Conservation (phyloP, 2,329 filamentous ascomycete genomes). For the Pseudogymnoascus sp. region DNA sequence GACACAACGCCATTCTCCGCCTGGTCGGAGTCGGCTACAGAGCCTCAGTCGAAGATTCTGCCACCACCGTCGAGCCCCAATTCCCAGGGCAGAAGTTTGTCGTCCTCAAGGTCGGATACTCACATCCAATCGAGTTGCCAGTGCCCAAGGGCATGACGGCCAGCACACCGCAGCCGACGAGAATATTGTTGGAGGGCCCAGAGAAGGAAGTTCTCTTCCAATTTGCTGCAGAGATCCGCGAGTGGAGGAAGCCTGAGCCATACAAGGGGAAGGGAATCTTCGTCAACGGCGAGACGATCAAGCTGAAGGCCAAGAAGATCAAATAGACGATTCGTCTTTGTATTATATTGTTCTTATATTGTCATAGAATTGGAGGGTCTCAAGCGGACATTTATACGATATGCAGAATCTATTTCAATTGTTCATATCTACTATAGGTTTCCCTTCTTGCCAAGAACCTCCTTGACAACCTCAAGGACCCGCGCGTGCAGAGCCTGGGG, state of each 20-base stretch:
- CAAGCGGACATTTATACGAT: constrained; percentile 1
- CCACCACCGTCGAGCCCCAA: constrained; percentile 54
- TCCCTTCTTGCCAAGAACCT: constrained; percentile 51
- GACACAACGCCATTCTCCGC: constrained; percentile 85
- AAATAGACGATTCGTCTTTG: constrained; percentile 47
- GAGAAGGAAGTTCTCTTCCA: constrained; percentile 82
- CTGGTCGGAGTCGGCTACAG: constrained; percentile 94
- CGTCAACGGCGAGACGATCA: constrained; percentile 95
- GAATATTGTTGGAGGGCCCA: constrained; percentile 80
- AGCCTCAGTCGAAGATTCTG: constrained; percentile 72
- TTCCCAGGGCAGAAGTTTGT: constrained; percentile 84
- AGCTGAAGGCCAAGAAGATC: constrained; percentile 96
- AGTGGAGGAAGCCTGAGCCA: constrained; percentile 86
- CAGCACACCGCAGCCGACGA: constrained; percentile 81
- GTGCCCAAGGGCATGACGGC: constrained; percentile 78
- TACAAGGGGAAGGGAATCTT: constrained; percentile 99
- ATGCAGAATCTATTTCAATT: constrained; percentile 3
- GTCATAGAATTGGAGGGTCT: constrained; percentile 13
- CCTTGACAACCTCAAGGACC: constrained; percentile 75
- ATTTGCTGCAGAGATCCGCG: constrained; percentile 81
- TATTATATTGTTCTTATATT: constrained; percentile 17
- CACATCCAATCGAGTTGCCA: constrained; percentile 85
- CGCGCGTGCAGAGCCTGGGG: constrained; percentile 65
- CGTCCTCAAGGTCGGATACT: constrained; percentile 90
- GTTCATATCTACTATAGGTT: constrained; percentile 9